Conservation (phyloP, 2,329 filamentous ascomycete species). For the Scortechinia acanthostroma region DNA sequence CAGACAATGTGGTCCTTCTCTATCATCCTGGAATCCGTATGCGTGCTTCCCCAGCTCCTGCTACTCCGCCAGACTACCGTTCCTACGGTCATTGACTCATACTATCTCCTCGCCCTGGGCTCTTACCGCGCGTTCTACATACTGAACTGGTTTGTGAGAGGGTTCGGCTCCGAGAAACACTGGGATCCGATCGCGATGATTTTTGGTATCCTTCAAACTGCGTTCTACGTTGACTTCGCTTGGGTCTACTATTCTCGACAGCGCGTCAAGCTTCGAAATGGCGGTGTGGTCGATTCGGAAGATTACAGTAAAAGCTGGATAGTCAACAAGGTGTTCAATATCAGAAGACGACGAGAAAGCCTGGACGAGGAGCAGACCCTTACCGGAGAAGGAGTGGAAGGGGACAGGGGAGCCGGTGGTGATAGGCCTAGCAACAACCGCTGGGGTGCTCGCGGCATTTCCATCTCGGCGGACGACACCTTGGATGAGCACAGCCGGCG, state of each 20-base stretch:
- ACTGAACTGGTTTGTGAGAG: slow-evolving; percentile 52
- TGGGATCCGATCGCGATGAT: slow-evolving; percentile 48
- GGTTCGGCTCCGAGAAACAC: slow-evolving; percentile 25
- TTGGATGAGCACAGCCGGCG: not conserved
- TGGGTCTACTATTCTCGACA: slow-evolving; percentile 65
- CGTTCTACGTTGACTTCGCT: slow-evolving; percentile 58
- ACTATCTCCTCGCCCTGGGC: slow-evolving; percentile 54
- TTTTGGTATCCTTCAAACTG: slow-evolving; percentile 56
- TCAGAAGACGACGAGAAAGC: not conserved
- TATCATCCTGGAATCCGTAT: slow-evolving; percentile 57
- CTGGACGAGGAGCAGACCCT: not conserved
- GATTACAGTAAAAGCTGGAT: slow-evolving; percentile 55
- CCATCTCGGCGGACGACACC: not conserved
- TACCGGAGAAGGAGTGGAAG: not conserved
- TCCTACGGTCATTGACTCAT: slow-evolving; percentile 60
- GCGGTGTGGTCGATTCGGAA: slow-evolving; percentile 55
- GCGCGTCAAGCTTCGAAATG: slow-evolving; percentile 57
- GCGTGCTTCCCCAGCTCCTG: slow-evolving; percentile 56
- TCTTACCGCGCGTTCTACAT: slow-evolving; percentile 58
- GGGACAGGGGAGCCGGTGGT: not conserved
- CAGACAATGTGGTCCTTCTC: slow-evolving; percentile 46
- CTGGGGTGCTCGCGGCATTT: not conserved
- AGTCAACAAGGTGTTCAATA: slow-evolving; percentile 43
- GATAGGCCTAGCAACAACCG: slow-evolving; percentile 1
- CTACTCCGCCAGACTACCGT: slow-evolving; percentile 61